Percentiles rank a stretch among this genome's conserved stretches.
These are phyloP conservation scores for Colletotrichum spinosum DNA, from an alignment of 2,329 filamentous ascomycete genomes.

Conservation along the genomic window DNA sequence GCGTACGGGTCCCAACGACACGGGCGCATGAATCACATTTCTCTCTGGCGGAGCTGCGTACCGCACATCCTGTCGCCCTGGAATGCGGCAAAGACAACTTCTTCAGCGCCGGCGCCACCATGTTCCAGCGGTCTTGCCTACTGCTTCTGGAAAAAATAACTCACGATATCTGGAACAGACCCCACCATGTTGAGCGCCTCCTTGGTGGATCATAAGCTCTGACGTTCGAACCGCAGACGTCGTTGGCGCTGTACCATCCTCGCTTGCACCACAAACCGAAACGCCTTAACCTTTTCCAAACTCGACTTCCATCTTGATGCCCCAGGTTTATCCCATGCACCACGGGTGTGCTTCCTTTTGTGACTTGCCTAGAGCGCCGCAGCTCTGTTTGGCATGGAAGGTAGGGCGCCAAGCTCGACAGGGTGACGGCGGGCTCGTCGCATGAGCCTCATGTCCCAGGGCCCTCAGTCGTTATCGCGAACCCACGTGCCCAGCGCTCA, in stretches of 20 bases:
- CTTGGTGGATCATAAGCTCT: no score
- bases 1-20: constrained; percentile 9
- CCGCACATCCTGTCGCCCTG: constrained; percentile 2
- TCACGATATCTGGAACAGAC: constrained; percentile 28
- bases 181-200: constrained; percentile 13
- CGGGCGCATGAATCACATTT: constrained; percentile 20
- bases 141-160: constrained; percentile 30
- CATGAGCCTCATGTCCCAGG: constrained; percentile 28
- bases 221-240: neutral
- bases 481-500: constrained; percentile 19
- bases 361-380: constrained; percentile 2
- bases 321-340: neutral
- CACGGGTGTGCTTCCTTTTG: constrained; percentile 12
- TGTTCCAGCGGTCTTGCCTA: constrained; percentile 24
- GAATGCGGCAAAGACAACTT: constrained; percentile 22
- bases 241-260: constrained; percentile 14
- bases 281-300: constrained; percentile 17
- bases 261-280: constrained; percentile 26
- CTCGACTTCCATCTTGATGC: neutral
- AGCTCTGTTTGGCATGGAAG: neutral
- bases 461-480: neutral
- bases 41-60: neutral
- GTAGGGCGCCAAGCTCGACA: constrained; percentile 1
- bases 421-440: constrained; percentile 3
- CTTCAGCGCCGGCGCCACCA: constrained; percentile 27